A percentile compares a stretch with the other conserved stretches of the same genome.
These are phyloP conservation scores for Raphidocelis subcapitata DNA, from an alignment of 139 green algal species.

Conservation along the genomic window DNA sequence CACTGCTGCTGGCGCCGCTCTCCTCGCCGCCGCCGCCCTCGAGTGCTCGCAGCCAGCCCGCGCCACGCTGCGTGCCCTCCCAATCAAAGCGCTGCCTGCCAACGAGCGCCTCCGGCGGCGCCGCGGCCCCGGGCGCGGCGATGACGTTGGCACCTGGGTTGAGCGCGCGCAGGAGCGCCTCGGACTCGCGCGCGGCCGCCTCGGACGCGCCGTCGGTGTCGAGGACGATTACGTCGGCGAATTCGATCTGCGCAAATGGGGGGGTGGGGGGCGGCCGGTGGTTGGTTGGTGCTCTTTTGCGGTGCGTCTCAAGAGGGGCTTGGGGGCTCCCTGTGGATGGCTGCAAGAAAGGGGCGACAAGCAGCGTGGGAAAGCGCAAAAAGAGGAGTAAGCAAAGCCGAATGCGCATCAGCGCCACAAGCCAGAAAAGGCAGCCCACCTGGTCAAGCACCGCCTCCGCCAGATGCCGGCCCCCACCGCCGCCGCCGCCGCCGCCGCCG, in stretches of 20 bases:
- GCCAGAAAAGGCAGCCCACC: no score
- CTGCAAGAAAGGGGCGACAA: no score
- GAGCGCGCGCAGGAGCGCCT: conserved; percentile 41
- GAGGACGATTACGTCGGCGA: conserved; percentile 81
- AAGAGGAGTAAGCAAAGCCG: no score
- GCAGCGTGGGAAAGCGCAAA: no score
- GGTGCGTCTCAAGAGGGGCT: no score
- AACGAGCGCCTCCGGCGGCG: conserved; percentile 44
- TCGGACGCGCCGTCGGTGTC: conserved; percentile 65
- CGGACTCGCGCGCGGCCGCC: background rate
- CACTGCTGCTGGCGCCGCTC: conserved; percentile 8
- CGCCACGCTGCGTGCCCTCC: conserved; percentile 48
- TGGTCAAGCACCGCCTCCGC: no score
- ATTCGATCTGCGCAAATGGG: conserved; percentile 70
- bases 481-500: no score
- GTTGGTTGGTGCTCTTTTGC: no score
- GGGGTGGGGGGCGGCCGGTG: no score
- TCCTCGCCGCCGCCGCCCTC: conserved; percentile 1
- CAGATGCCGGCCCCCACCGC: no score
- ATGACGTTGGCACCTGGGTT: conserved; percentile 61
- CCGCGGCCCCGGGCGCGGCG: conserved; percentile 18
- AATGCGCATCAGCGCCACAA: no score
- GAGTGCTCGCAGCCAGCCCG: conserved; percentile 60
- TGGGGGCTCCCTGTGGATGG: no score
- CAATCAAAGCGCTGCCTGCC: conserved; percentile 59